Percentiles rank a stretch among this genome's conserved stretches.
Evolutionary conservation across 176 grass and related monocot species (phyloP).

Genomic region (Neostapfia colusana): DNA sequence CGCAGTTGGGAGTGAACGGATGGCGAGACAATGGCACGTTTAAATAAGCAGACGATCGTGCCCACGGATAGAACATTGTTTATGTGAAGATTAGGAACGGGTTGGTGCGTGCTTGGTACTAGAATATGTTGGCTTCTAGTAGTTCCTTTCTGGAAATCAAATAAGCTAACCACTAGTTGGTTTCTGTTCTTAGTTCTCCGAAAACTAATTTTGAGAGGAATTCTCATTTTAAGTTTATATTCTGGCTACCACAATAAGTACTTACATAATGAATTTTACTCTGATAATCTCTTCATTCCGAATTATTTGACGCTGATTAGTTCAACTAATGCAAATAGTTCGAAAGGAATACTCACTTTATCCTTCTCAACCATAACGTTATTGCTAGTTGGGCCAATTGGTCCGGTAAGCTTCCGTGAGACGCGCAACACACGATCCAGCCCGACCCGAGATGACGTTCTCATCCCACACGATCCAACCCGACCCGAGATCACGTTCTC

Average conservation of each 20-base stretch:
- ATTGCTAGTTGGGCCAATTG: not conserved
- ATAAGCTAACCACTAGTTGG: not conserved
- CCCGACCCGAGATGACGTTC: conserved; percentile 23
- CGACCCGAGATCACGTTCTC: conserved; percentile 28
- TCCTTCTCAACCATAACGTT: not conserved
- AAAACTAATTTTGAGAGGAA: not conserved
- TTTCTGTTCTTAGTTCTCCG: not conserved
- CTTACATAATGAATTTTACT: too few relatives aligned
- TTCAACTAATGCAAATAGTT: too few relatives aligned
- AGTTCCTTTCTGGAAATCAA: not conserved
- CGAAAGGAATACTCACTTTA: too few relatives aligned
- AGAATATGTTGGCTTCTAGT: conserved; percentile 28
- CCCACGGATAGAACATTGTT: not conserved
- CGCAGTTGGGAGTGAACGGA: not conserved
- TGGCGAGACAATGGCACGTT: not conserved
- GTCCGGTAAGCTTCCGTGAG: not conserved
- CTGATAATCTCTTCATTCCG: too few relatives aligned
- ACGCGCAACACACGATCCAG: not conserved
- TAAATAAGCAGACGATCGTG: conserved; percentile 26
- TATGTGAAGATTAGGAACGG: not conserved
- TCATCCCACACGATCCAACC: conserved; percentile 33
- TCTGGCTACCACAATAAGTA: not conserved
- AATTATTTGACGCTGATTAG: too few relatives aligned
- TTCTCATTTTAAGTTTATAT: not conserved
- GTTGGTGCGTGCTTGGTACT: not conserved